Evolutionary conservation across 169 alveolate species (phyloP).

Genomic region (Babesia bovis): DNA sequence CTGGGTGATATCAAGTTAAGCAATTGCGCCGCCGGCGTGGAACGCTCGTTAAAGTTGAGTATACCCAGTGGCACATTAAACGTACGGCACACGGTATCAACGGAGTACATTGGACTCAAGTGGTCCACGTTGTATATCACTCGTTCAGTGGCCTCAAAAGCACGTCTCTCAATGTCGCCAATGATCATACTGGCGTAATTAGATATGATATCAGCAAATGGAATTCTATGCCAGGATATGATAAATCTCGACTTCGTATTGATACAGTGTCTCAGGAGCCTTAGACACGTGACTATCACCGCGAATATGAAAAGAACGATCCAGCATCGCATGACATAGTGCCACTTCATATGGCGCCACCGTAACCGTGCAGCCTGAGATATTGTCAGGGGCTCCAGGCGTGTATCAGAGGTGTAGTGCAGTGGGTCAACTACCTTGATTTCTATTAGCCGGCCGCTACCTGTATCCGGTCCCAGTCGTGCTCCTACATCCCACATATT

Average conservation of each 20-base stretch:
- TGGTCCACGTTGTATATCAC: constrained; percentile 22
- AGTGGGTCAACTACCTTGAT: constrained; percentile 12
- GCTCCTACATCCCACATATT: neutral
- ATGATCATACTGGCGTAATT: neutral
- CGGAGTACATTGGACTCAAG: constrained; percentile 10
- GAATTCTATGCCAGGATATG: neutral
- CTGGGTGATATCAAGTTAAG: neutral
- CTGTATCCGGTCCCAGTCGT: neutral
- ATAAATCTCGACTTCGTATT: neutral
- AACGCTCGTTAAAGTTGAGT: neutral
- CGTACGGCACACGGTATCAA: constrained; percentile 6
- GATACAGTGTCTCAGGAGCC: neutral
- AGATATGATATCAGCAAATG: neutral
- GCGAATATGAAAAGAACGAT: neutral
- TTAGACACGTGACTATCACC: neutral
- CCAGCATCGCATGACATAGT: constrained; percentile 16
- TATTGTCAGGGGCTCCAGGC: neutral
- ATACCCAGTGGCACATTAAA: constrained; percentile 9
- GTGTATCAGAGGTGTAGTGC: constrained; percentile 13
- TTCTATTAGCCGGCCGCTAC: constrained; percentile 4
- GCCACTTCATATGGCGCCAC: constrained; percentile 8
- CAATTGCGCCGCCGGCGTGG: neutral
- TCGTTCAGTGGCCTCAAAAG: constrained; percentile 12
- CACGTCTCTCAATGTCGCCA: neutral
- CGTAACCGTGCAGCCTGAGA: neutral